Percentiles rank a stretch among this genome's conserved stretches.
phyloP scores from a whole-genome alignment of 2,329 filamentous ascomycete genomes.

The Periglandula ipomoeae region DNA sequence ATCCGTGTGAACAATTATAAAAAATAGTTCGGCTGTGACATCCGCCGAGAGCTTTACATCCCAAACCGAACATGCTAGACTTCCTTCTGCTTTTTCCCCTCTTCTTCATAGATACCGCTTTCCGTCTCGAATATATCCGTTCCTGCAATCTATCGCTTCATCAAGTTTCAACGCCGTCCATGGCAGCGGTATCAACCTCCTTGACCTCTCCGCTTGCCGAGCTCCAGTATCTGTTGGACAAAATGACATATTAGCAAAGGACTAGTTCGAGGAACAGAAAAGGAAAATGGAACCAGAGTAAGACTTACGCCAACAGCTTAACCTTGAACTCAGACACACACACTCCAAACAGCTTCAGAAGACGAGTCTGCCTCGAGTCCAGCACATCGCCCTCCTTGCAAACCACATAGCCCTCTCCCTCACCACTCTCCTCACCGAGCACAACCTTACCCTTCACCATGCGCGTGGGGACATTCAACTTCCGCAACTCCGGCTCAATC shows the following conservation, averaged over 20 bases:
- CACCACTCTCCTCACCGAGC: conserved; percentile 49
- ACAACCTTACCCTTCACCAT: conserved; percentile 84
- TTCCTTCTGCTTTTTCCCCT: neutral
- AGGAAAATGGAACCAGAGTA: neutral
- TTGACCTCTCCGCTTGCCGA: conserved; percentile 50
- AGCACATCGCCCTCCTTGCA: conserved; percentile 79
- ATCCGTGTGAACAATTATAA: conserved; percentile 18
- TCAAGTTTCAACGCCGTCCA: conserved; percentile 25
- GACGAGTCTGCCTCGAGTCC: conserved; percentile 83
- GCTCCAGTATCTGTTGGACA: conserved; percentile 46
- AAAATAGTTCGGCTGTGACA: neutral
- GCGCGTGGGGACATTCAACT: conserved; percentile 80
- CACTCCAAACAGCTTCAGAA: conserved; percentile 89
- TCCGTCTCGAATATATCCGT: neutral
- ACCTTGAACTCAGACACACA: conserved; percentile 87
- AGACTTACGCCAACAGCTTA: conserved; percentile 59
- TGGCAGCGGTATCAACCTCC: conserved; percentile 35
- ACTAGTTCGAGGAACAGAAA: too few species aligned
- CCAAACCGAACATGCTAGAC: conserved; percentile 8
- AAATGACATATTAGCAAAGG: neutral
- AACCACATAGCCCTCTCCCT: conserved; percentile 56
- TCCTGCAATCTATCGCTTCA: neutral
- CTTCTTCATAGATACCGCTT: conserved; percentile 8
- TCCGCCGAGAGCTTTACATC: neutral
- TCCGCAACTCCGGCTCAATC: conserved; percentile 82